Base-by-base conservation (phyloP, 2,329 filamentous ascomycete species). In the Aspergillaceae sp. region DNA sequence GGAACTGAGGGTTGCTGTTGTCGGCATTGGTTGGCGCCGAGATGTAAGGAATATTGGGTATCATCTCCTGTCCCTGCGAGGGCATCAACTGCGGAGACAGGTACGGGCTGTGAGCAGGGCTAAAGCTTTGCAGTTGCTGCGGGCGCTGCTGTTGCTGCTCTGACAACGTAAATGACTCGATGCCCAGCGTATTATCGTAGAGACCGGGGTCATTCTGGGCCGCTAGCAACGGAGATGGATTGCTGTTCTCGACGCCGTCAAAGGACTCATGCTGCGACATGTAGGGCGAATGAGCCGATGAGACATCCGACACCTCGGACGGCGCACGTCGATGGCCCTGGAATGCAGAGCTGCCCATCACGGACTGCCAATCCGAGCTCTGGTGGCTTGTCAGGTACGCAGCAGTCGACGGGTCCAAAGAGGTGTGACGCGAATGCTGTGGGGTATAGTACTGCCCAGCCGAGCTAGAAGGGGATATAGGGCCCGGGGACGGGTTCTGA, bases 291-390 rank as follows among this genome's bases (percentile, higher is more conserved):
- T 83, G 86, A 26, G 86, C 86, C 11, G 88, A 94, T 2, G 80
- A 95, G 4, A 95, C 83, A 55, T 96, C 91, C 2, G 89, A 95
- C 59, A 84, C 88, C 56, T 96, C 91, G n/a, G 90, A 96, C 1
- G 87, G 86, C 34, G 80, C 83, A 59, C 90, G 81, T 56, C 89
- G 79, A 63, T 96, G 91, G n/a, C 79, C 75, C 54, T 87, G 84
- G 60, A 94, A 96, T 49, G 74, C 70, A 34, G 72, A 68, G 55
- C 77, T 76, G 60, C 71, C 73, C 50, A 74, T 65, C 60, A 76
- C 69, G 32, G 73, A 71, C 47, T 69, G 66, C 80, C 81, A 84
- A 51, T 84, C 80, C 40, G 70, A 69, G 42, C 72, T 69, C 40
- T 70, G 64, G 44, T 71, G 69, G 10, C 67, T 68, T 51, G 75